phyloP scores from a whole-genome alignment of 805 yeast genomes.

The Myxozyma neotropica region DNA sequence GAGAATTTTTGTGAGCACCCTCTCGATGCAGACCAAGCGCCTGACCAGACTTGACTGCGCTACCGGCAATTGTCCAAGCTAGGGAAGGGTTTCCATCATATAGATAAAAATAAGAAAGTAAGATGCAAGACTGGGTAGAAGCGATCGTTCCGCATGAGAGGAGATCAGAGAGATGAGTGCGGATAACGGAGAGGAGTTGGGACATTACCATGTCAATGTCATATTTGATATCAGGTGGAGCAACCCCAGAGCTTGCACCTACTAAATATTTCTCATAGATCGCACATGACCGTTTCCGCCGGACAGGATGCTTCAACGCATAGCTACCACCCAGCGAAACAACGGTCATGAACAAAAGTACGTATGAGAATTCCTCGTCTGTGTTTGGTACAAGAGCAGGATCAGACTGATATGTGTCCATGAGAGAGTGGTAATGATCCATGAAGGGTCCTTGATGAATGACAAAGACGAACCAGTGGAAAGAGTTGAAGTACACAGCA shows the following conservation, averaged over 20 bases:
- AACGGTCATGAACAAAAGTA: conserved; percentile 12
- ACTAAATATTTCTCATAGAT: conserved; percentile 1
- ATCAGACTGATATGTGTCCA: conserved; percentile 11
- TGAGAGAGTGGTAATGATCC: conserved; percentile 7
- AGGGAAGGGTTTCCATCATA: conserved; percentile 21
- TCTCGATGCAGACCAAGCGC: conserved; percentile 20
- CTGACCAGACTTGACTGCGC: conserved; percentile 18
- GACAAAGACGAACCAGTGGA: conserved; percentile 25
- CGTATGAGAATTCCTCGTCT: conserved; percentile 17
- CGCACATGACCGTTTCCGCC: conserved; percentile 5
- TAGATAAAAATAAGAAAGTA: conserved; percentile 14
- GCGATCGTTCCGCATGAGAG: conserved; percentile 21
- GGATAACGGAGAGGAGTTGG: conserved; percentile 11
- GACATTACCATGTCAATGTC: conserved; percentile 13
- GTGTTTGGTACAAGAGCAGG: conserved; percentile 18
- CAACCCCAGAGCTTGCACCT: background rate
- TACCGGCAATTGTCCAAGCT: conserved; percentile 24
- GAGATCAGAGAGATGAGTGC: conserved; percentile 19
- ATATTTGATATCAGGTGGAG: background rate
- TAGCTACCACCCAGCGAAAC: conserved; percentile 17
- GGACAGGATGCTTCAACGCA: conserved; percentile 16
- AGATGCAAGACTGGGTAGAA: conserved; percentile 24
- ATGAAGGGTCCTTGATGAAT: conserved; percentile 20
- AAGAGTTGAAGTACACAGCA: conserved; percentile 21
- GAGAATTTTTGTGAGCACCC: background rate